Conservation (phyloP, 768 basidiomycete genomes). For the Galerina sulciceps region DNA sequence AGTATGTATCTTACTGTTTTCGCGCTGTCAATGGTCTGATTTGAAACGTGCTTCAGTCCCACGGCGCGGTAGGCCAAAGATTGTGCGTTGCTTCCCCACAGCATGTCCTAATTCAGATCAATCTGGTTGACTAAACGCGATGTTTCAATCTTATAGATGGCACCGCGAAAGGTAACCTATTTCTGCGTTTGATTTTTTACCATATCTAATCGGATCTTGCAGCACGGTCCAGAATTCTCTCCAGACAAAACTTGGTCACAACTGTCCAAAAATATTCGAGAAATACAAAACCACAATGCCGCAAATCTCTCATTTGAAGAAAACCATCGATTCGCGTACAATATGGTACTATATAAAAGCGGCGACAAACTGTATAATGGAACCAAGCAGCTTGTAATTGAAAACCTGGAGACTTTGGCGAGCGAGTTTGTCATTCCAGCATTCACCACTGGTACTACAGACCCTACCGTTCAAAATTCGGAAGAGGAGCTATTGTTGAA, state of each 20-base stretch:
- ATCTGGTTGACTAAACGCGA: slow-evolving; percentile 7
- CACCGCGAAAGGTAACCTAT: slow-evolving; percentile 46
- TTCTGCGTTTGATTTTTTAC: neutral
- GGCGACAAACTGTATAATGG: slow-evolving; percentile 89
- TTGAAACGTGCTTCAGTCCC: slow-evolving; percentile 23
- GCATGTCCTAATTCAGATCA: neutral
- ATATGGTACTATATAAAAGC: slow-evolving; percentile 87
- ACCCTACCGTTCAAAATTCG: slow-evolving; percentile 75
- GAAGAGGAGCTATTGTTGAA: slow-evolving; percentile 88
- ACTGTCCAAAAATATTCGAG: slow-evolving; percentile 83
- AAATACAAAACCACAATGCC: slow-evolving; percentile 95
- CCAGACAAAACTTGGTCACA: slow-evolving; percentile 84
- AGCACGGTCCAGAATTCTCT: slow-evolving; percentile 81
- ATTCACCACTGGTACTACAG: slow-evolving; percentile 77
- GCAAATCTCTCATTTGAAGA: slow-evolving; percentile 77
- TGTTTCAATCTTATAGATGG: slow-evolving; percentile 36
- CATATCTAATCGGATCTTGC: slow-evolving; percentile 1
- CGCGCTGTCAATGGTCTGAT: neutral
- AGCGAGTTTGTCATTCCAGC: slow-evolving; percentile 75
- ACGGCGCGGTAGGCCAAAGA: slow-evolving; percentile 46
- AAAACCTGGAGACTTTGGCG: slow-evolving; percentile 85
- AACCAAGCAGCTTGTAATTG: slow-evolving; percentile 73
- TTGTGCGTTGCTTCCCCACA: slow-evolving; percentile 39
- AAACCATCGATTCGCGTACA: slow-evolving; percentile 92
- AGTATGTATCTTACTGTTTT: neutral